Conservation (phyloP, 2,329 filamentous ascomycete genomes). For the Fusarium domesticum region DNA sequence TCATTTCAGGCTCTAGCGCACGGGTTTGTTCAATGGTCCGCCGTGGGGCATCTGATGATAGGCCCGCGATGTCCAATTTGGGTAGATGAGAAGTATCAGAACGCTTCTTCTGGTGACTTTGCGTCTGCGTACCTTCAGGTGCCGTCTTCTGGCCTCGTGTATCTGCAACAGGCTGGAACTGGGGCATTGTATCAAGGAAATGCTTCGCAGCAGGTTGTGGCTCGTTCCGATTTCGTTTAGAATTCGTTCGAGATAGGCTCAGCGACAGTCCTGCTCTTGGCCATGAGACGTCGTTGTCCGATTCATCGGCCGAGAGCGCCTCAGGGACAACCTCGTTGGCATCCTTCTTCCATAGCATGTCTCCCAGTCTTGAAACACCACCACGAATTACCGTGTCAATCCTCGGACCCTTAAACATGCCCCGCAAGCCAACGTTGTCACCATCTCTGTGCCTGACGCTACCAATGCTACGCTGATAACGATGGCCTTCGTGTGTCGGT, state of each 20-base stretch:
- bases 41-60: constrained; percentile 39
- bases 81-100: constrained; percentile 36
- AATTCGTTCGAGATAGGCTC: constrained; percentile 35
- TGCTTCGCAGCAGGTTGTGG: constrained; percentile 39
- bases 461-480: constrained; percentile 46
- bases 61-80: constrained; percentile 45
- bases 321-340: constrained; percentile 36
- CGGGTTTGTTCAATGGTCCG: constrained; percentile 22
- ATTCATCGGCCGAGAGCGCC: constrained; percentile 46
- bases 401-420: constrained; percentile 74
- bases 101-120: constrained; percentile 32
- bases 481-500: constrained; percentile 46
- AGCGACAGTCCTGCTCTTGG: constrained; percentile 39
- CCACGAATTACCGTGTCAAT: constrained; percentile 69
- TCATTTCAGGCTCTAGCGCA: constrained; percentile 33
- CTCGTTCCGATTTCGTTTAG: constrained; percentile 32
- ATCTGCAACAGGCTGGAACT: constrained; percentile 42
- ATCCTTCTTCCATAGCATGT: constrained; percentile 57
- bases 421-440: constrained; percentile 44
- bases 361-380: constrained; percentile 54
- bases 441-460: constrained; percentile 45
- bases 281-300: constrained; percentile 43
- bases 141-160: constrained; percentile 17
- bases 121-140: constrained; percentile 12
- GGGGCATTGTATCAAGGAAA: constrained; percentile 52